Conservation (phyloP, 495 filamentous ascomycete species). For the Tuber aestivum region DNA sequence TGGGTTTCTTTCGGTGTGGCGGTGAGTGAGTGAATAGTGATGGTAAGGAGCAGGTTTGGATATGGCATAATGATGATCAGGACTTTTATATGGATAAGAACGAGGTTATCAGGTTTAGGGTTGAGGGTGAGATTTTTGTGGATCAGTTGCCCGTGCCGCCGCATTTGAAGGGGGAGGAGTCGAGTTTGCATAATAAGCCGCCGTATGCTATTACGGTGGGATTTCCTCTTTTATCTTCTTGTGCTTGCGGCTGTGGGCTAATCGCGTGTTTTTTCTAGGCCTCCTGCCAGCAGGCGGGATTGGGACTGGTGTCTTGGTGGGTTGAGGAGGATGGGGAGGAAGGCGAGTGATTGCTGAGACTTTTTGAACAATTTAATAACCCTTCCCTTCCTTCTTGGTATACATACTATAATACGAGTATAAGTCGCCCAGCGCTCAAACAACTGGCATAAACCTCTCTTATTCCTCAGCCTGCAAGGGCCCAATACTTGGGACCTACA, state of each 20-base stretch:
- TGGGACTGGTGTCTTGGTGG: constrained; percentile 42
- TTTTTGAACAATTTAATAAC: neutral
- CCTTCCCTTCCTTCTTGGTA: neutral
- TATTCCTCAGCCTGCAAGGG: constrained; percentile 3
- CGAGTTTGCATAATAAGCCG: constrained; percentile 39
- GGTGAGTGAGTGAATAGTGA: constrained; percentile 47
- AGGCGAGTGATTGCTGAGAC: constrained; percentile 12
- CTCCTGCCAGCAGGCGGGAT: constrained; percentile 41
- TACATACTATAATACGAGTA: neutral
- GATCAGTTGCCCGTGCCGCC: constrained; percentile 65
- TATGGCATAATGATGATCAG: constrained; percentile 68
- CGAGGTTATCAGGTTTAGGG: constrained; percentile 76
- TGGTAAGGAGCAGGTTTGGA: constrained; percentile 66
- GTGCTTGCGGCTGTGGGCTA: neutral
- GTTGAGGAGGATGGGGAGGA: constrained; percentile 32
- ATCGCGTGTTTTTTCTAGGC: constrained; percentile 14
- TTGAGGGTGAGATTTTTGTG: constrained; percentile 78
- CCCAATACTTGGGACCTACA: constrained; percentile 4
- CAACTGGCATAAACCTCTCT: neutral
- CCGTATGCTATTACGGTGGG: constrained; percentile 40
- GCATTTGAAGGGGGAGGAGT: constrained; percentile 37
- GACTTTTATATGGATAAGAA: constrained; percentile 78
- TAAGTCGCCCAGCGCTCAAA: neutral
- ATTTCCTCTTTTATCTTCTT: neutral
- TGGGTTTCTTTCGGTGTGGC: neutral